Percentiles rank a stretch among this genome's conserved stretches.
Evolutionary conservation across 2,329 filamentous ascomycete species (phyloP).

Genomic region (Colletotrichum truncatum): DNA sequence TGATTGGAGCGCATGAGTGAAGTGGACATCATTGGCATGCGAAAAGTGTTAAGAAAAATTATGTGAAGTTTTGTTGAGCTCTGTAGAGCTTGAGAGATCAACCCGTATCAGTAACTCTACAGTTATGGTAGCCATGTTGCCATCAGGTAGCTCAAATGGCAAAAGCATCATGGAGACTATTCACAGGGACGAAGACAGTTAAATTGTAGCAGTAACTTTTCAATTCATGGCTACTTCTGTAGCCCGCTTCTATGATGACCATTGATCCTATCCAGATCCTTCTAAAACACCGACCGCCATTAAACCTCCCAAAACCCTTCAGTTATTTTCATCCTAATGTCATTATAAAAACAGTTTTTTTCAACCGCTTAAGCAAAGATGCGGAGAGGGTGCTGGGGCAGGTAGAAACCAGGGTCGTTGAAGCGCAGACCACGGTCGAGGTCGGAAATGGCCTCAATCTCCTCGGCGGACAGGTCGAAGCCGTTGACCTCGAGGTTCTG

Average conservation of each 20-base stretch:
- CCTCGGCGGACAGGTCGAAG: conserved; percentile 63
- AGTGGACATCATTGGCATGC: background rate
- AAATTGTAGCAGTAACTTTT: background rate
- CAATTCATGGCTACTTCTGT: background rate
- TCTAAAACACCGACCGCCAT: background rate
- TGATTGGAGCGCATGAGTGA: background rate
- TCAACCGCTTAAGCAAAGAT: conserved; percentile 56
- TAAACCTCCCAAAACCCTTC: background rate
- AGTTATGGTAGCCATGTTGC: too few relatives aligned
- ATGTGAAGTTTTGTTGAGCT: background rate
- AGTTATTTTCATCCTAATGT: background rate
- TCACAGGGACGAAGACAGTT: background rate
- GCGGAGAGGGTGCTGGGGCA: conserved; percentile 54
- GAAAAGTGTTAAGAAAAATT: background rate
- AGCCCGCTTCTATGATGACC: background rate
- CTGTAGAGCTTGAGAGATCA: background rate
- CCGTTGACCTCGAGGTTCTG: conserved; percentile 66
- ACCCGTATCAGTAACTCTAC: too few relatives aligned
- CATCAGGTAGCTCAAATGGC: too few relatives aligned
- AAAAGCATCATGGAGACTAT: background rate
- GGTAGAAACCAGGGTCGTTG: conserved; percentile 62
- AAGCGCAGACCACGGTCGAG: conserved; percentile 66
- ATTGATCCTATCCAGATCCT: background rate
- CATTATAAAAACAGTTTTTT: background rate
- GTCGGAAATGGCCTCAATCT: conserved; percentile 64